phyloP scores from a whole-genome alignment of 495 filamentous ascomycete genomes.

The Oidiodendron maius region DNA sequence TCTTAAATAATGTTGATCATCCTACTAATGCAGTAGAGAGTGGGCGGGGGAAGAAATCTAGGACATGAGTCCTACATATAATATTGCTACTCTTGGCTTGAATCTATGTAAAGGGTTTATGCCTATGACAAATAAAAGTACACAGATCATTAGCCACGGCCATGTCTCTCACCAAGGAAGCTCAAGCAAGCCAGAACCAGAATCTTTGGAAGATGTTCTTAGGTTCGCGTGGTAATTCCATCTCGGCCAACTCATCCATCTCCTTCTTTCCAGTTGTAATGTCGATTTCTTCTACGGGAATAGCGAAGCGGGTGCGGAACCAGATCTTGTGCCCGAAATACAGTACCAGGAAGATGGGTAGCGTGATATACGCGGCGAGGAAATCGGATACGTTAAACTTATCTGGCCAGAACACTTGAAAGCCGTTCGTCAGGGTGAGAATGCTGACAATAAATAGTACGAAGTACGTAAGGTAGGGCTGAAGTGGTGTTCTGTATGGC shows the following conservation, averaged over 20 bases:
- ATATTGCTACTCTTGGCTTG: no score
- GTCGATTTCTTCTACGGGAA: background rate
- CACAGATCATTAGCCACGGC: no score
- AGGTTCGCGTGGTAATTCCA: background rate
- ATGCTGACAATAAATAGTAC: conserved; percentile 42
- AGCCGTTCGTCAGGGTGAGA: conserved; percentile 55
- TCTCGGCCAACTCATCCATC: background rate
- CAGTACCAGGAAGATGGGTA: conserved; percentile 50
- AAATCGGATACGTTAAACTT: conserved; percentile 47
- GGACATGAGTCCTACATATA: no score
- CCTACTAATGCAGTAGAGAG: no score
- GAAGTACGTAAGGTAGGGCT: conserved; percentile 48
- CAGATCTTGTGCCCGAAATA: conserved; percentile 43
- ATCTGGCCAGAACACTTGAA: conserved; percentile 54
- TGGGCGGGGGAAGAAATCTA: no score
- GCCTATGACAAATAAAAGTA: no score
- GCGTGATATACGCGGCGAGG: conserved; percentile 58
- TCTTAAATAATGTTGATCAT: no score
- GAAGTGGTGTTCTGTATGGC: conserved; percentile 44
- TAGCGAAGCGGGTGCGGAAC: background rate
- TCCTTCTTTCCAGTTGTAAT: background rate
- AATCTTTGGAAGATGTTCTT: background rate
- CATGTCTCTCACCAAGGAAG: no score
- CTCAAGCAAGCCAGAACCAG: background rate
- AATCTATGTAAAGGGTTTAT: no score